Base-by-base conservation (phyloP, 345 rosid species). In the Rubroshorea leprosula region DNA sequence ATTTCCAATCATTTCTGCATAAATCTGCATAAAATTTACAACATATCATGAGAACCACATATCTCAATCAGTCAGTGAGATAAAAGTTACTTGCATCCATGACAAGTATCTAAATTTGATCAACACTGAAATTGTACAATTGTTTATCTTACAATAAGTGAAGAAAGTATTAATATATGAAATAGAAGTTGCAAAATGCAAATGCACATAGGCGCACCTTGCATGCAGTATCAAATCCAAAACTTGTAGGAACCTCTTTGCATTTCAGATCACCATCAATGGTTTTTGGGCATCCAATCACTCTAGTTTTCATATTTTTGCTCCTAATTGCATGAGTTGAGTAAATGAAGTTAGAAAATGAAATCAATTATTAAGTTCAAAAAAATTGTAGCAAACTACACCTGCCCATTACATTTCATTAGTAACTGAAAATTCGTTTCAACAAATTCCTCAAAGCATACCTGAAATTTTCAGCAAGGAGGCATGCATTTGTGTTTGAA, bases 221-320 rank as follows among this genome's bases (percentile, higher is more conserved):
- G 96, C 99, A 93, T 57, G 99, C 97, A n/a, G 99, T 93, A 60
- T 93, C 99, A 41, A 93, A 93, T 51, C 99, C 99, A 70, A 94
- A 94, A 81, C 99, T 94, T 50, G 84, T 35, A 3, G 99, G 99
- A 64, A 90, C 99, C 76, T 94, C 99, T 74, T 94, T 85, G 84
- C 84, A 80, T 76, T 90, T 94, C 79, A 94, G 78, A 75, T 94
- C 99, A 70, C 99, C 99, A 74, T 94, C 97, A 59, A 94, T 94
- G 43, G 99, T 93, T 74, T 93, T 93, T 41, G 99, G 99, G 85
- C 99, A 93, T 19, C 99, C 99, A 74, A 93, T 82, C 54, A 94
- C 99, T 20, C 66, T 70, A 50, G 97, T 73, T 77, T 90, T 93
- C 80, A 93, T 13, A 54, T 90, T 87, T 75, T 90, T 90, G 64